phyloP scores from a whole-genome alignment of 2,329 filamentous ascomycete genomes.

The Hymenoscyphus albidus region DNA sequence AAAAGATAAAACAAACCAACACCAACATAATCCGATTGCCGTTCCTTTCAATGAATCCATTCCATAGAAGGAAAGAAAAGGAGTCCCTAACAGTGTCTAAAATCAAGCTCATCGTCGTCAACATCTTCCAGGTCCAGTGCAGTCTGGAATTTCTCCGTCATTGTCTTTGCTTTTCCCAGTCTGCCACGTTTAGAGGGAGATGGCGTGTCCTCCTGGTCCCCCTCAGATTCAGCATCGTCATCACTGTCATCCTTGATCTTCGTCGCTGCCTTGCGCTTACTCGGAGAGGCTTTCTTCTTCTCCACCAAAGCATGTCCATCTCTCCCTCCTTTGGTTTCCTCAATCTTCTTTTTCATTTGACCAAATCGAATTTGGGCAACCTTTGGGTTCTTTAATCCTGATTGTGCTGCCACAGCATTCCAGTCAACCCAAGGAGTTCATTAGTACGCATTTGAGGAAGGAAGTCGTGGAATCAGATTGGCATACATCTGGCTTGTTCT shows the following conservation, averaged over 20 bases:
- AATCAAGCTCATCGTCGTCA: neutral
- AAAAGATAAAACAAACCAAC: neutral
- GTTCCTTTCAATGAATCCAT: neutral
- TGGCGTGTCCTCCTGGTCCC: neutral
- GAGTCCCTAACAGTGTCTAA: neutral
- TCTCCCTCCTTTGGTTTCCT: slow-evolving; percentile 4
- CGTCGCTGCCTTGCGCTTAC: neutral
- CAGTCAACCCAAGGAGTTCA: slow-evolving; percentile 3
- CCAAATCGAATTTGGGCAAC: slow-evolving; percentile 47
- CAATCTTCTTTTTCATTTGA: slow-evolving; percentile 45
- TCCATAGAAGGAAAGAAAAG: neutral
- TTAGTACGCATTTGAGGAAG: neutral
- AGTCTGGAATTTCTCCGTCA: neutral
- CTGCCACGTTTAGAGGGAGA: neutral
- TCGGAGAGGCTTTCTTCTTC: neutral
- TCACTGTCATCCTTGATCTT: neutral
- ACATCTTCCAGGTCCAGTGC: neutral
- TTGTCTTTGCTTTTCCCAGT: neutral
- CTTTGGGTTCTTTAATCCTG: slow-evolving; percentile 44
- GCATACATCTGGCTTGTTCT: neutral
- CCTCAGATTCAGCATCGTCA: neutral
- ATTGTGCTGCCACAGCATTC: slow-evolving; percentile 38
- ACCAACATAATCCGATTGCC: neutral
- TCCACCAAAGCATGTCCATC: neutral
- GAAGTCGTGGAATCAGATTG: neutral